Conservation (phyloP, 2,329 filamentous ascomycete species). For the Colletotrichum shisoi region DNA sequence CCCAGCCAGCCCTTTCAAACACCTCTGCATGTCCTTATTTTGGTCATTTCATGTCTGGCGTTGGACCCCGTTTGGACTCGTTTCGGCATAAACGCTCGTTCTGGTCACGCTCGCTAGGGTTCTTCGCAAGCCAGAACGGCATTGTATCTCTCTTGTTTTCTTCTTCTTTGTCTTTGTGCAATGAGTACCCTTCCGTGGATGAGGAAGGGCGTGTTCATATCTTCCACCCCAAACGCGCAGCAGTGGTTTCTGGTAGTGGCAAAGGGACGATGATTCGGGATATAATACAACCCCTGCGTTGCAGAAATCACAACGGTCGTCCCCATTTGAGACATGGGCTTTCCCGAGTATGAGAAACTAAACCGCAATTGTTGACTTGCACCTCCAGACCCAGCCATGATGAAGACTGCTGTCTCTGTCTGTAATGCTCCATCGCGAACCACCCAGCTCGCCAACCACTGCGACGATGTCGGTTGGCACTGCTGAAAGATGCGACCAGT, state of each 20-base stretch:
- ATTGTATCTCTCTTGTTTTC: conserved; percentile 5
- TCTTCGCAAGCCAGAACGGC: conserved; percentile 16
- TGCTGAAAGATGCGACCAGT: neutral
- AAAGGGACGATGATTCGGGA: conserved; percentile 15
- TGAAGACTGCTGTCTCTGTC: neutral
- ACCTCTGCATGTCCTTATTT: neutral
- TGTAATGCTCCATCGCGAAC: neutral
- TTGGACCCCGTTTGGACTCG: conserved; percentile 41
- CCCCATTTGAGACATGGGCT: conserved; percentile 3
- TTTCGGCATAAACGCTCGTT: conserved; percentile 38
- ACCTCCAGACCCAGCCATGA: neutral
- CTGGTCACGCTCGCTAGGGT: conserved; percentile 26
- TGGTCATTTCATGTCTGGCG: conserved; percentile 42
- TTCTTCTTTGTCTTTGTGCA: neutral
- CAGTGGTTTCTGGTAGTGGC: conserved; percentile 12
- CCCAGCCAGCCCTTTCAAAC: neutral
- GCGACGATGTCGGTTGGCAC: neutral
- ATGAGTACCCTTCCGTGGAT: neutral
- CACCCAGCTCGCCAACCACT: neutral
- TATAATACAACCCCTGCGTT: conserved; percentile 23
- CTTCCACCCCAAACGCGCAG: neutral
- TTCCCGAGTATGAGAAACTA: neutral
- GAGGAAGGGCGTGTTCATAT: conserved; percentile 26
- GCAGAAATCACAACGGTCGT: neutral
- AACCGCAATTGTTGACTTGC: neutral